Conservation (phyloP, 352 stramenopile species). For the Globisporangium megalacanthum region DNA sequence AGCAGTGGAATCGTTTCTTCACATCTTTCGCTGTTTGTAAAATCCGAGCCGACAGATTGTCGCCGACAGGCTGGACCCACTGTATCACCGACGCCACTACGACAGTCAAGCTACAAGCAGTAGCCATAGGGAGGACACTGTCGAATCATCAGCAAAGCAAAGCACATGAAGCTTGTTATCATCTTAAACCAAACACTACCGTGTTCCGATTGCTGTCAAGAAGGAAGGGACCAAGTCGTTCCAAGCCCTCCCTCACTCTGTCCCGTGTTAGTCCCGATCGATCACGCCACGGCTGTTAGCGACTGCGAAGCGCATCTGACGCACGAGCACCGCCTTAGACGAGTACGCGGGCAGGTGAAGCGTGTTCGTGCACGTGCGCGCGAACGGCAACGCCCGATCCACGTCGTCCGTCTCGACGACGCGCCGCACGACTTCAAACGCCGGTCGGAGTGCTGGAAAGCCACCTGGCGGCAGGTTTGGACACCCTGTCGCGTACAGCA, state of each 20-base stretch:
- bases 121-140: too few species aligned
- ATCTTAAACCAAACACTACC: too few species aligned
- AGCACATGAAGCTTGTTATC: too few species aligned
- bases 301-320: conserved; percentile 69
- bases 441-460: conserved; percentile 57
- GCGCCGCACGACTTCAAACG: conserved; percentile 78
- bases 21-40: too few species aligned
- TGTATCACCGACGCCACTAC: too few species aligned
- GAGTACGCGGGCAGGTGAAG: conserved; percentile 81
- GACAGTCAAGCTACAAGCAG: too few species aligned
- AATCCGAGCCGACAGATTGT: too few species aligned
- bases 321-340: conserved; percentile 47
- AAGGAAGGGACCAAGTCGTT: too few species aligned
- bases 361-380: conserved; percentile 83
- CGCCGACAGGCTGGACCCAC: too few species aligned
- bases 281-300: conserved; percentile 80
- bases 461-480: conserved; percentile 74
- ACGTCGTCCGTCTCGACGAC: conserved; percentile 68
- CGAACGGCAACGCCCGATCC: conserved; percentile 74
- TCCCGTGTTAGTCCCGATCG: conserved; percentile 54
- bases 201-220: background rate
- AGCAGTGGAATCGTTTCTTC: too few species aligned
- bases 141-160: too few species aligned
- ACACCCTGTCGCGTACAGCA: conserved; percentile 80
- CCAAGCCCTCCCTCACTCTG: background rate